Evolutionary conservation across 768 basidiomycete genomes (phyloP).

Genomic region (Stropharia rugosoannulata): DNA sequence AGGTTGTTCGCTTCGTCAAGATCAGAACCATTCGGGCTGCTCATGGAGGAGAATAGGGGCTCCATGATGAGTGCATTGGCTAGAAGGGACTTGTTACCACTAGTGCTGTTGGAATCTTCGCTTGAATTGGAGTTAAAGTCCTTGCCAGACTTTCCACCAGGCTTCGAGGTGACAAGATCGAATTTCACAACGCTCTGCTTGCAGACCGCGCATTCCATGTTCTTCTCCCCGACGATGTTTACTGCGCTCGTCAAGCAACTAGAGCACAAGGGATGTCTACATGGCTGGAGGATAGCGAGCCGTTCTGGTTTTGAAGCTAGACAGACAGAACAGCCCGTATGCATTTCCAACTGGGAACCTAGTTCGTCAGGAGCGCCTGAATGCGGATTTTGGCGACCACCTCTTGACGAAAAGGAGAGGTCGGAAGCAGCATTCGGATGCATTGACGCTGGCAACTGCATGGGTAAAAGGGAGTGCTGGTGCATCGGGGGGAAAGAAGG

Average conservation of each 20-base stretch:
- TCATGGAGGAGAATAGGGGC: slow-evolving; percentile 33
- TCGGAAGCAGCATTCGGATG: slow-evolving; percentile 7
- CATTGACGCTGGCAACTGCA: slow-evolving; percentile 7
- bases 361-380: background rate
- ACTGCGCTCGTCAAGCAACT: slow-evolving; percentile 82
- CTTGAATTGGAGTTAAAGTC: background rate
- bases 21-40: slow-evolving; percentile 18
- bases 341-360: slow-evolving; percentile 12
- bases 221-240: slow-evolving; percentile 89
- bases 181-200: slow-evolving; percentile 70
- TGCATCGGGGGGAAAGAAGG: slow-evolving; percentile 18
- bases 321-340: slow-evolving; percentile 63
- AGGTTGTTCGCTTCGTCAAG: slow-evolving; percentile 9
- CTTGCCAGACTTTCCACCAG: slow-evolving; percentile 1
- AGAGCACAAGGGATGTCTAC: slow-evolving; percentile 75
- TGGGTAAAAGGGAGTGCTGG: slow-evolving; percentile 14
- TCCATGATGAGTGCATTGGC: slow-evolving; percentile 30
- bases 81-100: background rate
- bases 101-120: background rate
- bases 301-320: slow-evolving; percentile 39
- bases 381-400: slow-evolving; percentile 1
- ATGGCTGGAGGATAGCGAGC: slow-evolving; percentile 73
- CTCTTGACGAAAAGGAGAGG: slow-evolving; percentile 1
- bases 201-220: slow-evolving; percentile 84
- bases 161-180: slow-evolving; percentile 38